Conservation (phyloP, 495 filamentous ascomycete species). For the Hyaloscypha variabilis region DNA sequence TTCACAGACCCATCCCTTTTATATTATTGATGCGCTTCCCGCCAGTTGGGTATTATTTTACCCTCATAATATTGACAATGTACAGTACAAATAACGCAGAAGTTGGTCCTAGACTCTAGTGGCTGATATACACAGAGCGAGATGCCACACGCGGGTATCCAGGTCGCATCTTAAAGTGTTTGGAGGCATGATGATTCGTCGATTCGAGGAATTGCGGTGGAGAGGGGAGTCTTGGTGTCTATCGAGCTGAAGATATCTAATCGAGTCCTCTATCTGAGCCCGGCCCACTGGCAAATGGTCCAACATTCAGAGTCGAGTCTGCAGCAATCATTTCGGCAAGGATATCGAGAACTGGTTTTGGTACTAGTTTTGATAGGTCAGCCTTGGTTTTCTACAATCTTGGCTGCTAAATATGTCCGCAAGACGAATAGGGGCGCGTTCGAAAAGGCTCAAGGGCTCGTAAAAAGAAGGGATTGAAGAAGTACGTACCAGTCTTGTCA, state of each 20-base stretch:
- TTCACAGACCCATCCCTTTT: neutral
- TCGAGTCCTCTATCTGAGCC: constrained; percentile 33
- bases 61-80: constrained; percentile 28
- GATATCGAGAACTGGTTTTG: constrained; percentile 84
- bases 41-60: constrained; percentile 6
- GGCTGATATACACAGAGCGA: constrained; percentile 22
- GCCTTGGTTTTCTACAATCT: constrained; percentile 58
- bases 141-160: constrained; percentile 21
- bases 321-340: constrained; percentile 97
- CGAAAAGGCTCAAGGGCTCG: too few relatives aligned
- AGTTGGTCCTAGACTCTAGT: constrained; percentile 12
- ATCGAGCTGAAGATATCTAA: constrained; percentile 11
- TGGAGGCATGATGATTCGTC: neutral
- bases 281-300: constrained; percentile 32
- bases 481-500: constrained; percentile 75
- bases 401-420: neutral
- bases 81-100: constrained; percentile 22
- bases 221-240: constrained; percentile 21
- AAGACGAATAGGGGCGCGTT: too few relatives aligned
- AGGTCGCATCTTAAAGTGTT: constrained; percentile 7
- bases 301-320: constrained; percentile 72
- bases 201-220: constrained; percentile 5
- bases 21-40: neutral
- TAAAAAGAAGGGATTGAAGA: too few relatives aligned
- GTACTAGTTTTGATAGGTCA: constrained; percentile 30